These are phyloP conservation scores for Scutellaria galericulata DNA, from an alignment of 257 asterid species.

Conservation along the genomic window DNA sequence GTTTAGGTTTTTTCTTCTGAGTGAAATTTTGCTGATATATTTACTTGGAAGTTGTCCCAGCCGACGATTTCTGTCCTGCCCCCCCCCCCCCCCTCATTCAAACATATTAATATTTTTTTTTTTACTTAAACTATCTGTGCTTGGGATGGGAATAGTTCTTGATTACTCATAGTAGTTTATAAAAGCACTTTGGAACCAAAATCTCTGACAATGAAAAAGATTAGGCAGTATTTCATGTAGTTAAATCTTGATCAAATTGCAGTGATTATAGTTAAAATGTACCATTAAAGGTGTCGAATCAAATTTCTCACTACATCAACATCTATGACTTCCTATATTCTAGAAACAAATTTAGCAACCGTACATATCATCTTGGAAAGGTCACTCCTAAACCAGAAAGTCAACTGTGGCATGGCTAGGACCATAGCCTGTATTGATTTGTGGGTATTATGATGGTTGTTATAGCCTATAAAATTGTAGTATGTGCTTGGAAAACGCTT, in stretches of 20 bases:
- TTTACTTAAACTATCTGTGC: background rate
- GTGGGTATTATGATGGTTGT: background rate
- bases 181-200: background rate
- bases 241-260: background rate
- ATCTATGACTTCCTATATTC: constrained; percentile 14
- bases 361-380: background rate
- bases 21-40: background rate
- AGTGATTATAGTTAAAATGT: background rate
- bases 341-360: background rate
- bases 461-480: background rate
- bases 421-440: constrained; percentile 2
- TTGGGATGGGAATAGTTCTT: background rate
- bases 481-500: constrained; percentile 2
- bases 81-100: background rate
- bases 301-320: constrained; percentile 3
- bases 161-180: background rate
- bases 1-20: background rate
- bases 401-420: background rate
- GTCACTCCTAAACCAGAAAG: constrained; percentile 8
- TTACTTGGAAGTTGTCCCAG: background rate
- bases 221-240: constrained; percentile 1
- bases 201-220: constrained; percentile 11
- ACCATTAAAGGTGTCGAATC: background rate
- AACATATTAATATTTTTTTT: background rate
- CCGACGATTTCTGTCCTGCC: background rate